Base-by-base conservation (phyloP, 805 yeast species). In the Cyberlindnera misumaiensis region DNA sequence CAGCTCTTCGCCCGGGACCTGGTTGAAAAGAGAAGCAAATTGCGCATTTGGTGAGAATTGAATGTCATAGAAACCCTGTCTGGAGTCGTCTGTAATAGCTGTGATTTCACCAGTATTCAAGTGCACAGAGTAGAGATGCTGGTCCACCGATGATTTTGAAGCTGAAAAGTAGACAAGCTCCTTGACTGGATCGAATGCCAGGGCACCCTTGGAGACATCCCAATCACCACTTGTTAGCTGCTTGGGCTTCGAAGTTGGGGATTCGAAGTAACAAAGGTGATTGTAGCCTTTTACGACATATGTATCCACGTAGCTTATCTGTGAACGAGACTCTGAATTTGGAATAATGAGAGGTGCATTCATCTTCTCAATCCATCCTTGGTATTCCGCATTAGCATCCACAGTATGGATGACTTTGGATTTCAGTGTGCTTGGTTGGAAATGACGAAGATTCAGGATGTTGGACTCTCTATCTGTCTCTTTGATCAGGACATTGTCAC, bases 181-280 rank as follows among this genome's bases (percentile, higher is more conserved):
- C 15, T 58, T 59, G 4, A 63, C 65, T 34, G 59, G 59, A 51
- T 82, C 85, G 57, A 73, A 77, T 0, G 78, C 70, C 0, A 80
- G 60, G 1, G 80, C 74, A 11, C 35, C 41, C 2, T 82, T 84
- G 37, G 67, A 73, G 9, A 93, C 95, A 59, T 93, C 98, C 95
- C 96, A 93, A 2, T 73, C 60, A 5, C 98, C 98, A 3, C 63
- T 45, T 1, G 93, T 84, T 32, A 95, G 69, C 16, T 78, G 59
- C 3, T 47, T 51, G 4, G 86, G 86, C 11, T 59, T 55, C 0
- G 73, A 42, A 2, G 79, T 52, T 13, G 72, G 65, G 1, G 83
- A 73, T 2, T 83, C 65, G 54, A 81, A 93, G 60, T 80, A 88
- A 0, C 86, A 97, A 43, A 93, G 65, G 58, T 93, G 98, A 36